Percentiles rank a stretch among this genome's conserved stretches.
phyloP scores from a whole-genome alignment of 805 yeast genomes.

The Pichia californica region DNA sequence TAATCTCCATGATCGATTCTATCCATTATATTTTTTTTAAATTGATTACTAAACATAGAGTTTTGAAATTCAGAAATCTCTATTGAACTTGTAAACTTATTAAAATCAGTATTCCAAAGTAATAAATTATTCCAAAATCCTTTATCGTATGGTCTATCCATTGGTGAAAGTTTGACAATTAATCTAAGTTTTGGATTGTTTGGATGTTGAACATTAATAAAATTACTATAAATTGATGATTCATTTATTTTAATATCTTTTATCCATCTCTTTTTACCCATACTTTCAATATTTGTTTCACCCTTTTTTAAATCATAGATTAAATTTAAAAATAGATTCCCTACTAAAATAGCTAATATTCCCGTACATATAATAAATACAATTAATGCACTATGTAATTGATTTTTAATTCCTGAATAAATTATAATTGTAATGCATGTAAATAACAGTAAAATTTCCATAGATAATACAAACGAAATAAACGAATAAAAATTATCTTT shows the following conservation, averaged over 20 bases:
- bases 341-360: constrained; percentile 40
- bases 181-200: constrained; percentile 27
- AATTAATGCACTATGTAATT: constrained; percentile 21
- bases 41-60: constrained; percentile 20
- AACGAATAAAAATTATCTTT: constrained; percentile 57
- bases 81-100: constrained; percentile 9
- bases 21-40: constrained; percentile 16
- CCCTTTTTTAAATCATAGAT: constrained; percentile 39
- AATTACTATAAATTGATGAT: constrained; percentile 25
- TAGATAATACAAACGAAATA: constrained; percentile 41
- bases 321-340: constrained; percentile 34
- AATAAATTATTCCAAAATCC: constrained; percentile 34
- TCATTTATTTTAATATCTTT: constrained; percentile 13
- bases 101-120: constrained; percentile 22
- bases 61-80: constrained; percentile 24
- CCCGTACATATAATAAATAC: constrained; percentile 37
- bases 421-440: constrained; percentile 33
- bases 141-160: constrained; percentile 31
- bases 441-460: constrained; percentile 32
- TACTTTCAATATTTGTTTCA: constrained; percentile 30
- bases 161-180: constrained; percentile 30
- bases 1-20: too few relatives aligned
- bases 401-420: constrained; percentile 11
- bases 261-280: constrained; percentile 21
- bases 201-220: constrained; percentile 37